These are phyloP conservation scores for Endocalyx cinctus DNA, from an alignment of 2,329 filamentous ascomycete species.

Conservation along the genomic window DNA sequence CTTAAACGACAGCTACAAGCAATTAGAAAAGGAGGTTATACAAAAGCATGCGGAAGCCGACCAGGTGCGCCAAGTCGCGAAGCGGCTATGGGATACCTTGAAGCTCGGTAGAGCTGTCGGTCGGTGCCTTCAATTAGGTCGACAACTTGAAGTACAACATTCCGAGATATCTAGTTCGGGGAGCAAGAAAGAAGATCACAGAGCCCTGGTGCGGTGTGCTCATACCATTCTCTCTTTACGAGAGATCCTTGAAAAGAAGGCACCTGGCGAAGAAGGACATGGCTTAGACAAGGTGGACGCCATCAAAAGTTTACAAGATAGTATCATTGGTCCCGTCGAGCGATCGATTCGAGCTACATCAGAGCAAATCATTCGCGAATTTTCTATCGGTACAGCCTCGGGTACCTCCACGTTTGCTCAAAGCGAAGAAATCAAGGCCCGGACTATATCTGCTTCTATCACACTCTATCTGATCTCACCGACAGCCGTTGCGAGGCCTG, in stretches of 20 bases:
- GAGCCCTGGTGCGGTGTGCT: conserved; percentile 75
- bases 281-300: conserved; percentile 71
- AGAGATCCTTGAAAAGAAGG: conserved; percentile 65
- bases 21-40: conserved; percentile 81
- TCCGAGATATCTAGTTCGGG: conserved; percentile 55
- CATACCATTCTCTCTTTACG: conserved; percentile 73
- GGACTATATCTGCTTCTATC: conserved; percentile 68
- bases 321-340: conserved; percentile 68
- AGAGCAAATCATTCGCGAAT: conserved; percentile 78
- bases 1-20: conserved; percentile 78
- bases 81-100: conserved; percentile 76
- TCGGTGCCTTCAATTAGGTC: conserved; percentile 73
- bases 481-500: conserved; percentile 45
- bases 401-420: conserved; percentile 55
- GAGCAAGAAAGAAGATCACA: conserved; percentile 63
- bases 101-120: conserved; percentile 71
- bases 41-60: conserved; percentile 82
- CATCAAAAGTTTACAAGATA: conserved; percentile 64
- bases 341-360: conserved; percentile 66
- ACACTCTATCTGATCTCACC: conserved; percentile 81
- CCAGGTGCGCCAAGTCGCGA: conserved; percentile 71
- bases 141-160: conserved; percentile 84
- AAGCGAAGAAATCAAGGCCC: conserved; percentile 68
- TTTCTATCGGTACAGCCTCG: conserved; percentile 61
- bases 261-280: conserved; percentile 68